These are phyloP conservation scores for Immersiella caudata DNA, from an alignment of 495 filamentous ascomycete genomes.

Conservation along the genomic window DNA sequence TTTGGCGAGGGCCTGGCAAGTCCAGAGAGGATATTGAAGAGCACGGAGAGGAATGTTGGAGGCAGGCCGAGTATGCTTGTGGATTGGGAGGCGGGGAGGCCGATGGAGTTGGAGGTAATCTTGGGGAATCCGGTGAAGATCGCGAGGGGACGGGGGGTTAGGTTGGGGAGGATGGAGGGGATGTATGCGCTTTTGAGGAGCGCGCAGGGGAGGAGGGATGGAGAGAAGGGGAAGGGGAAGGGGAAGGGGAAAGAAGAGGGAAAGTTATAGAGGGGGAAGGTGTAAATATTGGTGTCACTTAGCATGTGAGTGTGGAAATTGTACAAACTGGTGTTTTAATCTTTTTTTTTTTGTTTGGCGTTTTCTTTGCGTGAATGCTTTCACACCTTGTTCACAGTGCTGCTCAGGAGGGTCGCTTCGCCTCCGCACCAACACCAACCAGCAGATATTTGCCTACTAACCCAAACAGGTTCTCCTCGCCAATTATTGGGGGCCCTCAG, in stretches of 20 bases:
- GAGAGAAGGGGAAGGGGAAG: slow-evolving; percentile 31
- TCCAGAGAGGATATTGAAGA: slow-evolving; percentile 57
- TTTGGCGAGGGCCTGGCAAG: slow-evolving; percentile 51
- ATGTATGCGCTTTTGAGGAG: slow-evolving; percentile 56
- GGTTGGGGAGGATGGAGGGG: slow-evolving; percentile 56
- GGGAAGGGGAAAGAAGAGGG: slow-evolving; percentile 28
- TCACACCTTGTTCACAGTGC: too few species aligned
- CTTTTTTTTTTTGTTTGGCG: too few species aligned
- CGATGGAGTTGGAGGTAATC: slow-evolving; percentile 64
- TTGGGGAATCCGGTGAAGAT: slow-evolving; percentile 61
- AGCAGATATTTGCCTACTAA: too few species aligned
- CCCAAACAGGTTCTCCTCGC: too few species aligned
- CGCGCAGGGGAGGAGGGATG: slow-evolving; percentile 48
- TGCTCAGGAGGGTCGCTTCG: too few species aligned
- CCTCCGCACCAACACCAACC: too few species aligned
- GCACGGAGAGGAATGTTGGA: slow-evolving; percentile 58
- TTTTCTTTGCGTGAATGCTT: too few species aligned
- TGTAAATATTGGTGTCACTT: too few species aligned
- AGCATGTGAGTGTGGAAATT: too few species aligned
- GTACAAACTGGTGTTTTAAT: too few species aligned
- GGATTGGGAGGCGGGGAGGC: slow-evolving; percentile 59
- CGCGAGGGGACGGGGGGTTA: slow-evolving; percentile 52
- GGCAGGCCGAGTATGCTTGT: slow-evolving; percentile 63
- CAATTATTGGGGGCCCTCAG: too few species aligned
- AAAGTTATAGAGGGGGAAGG: too few species aligned